Evolutionary conservation across 2,329 filamentous ascomycete genomes (phyloP).

Genomic region (Alternaria brassicicola): DNA sequence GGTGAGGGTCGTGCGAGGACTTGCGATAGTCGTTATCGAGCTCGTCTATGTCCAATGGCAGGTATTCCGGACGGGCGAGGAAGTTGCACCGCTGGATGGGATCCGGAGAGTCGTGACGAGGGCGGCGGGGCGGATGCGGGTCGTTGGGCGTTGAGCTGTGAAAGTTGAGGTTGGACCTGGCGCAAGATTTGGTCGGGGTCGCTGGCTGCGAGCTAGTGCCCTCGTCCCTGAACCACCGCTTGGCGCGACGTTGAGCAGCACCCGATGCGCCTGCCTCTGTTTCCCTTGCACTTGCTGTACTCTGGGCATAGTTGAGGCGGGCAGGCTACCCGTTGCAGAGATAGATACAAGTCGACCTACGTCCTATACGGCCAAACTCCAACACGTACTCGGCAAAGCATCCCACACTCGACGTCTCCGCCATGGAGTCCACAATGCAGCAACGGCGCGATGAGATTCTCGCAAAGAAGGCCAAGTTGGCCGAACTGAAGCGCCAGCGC

Average conservation of each 20-base stretch:
- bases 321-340: neutral
- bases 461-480: constrained; percentile 95
- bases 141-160: constrained; percentile 31
- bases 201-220: constrained; percentile 23
- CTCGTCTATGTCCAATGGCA: constrained; percentile 42
- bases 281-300: neutral
- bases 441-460: constrained; percentile 93
- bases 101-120: constrained; percentile 24
- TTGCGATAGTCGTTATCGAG: constrained; percentile 24
- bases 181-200: constrained; percentile 34
- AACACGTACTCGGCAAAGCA: neutral
- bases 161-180: constrained; percentile 37
- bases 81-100: constrained; percentile 18
- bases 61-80: constrained; percentile 24
- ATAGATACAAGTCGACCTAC: neutral
- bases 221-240: constrained; percentile 29
- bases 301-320: neutral
- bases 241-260: constrained; percentile 32
- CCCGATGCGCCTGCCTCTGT: constrained; percentile 5
- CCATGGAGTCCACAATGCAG: constrained; percentile 64
- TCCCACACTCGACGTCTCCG: constrained; percentile 12
- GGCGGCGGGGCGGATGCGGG: constrained; percentile 30
- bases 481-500: constrained; percentile 91
- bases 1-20: constrained; percentile 32
- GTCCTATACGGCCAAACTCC: neutral